phyloP scores from a whole-genome alignment of 345 rosid genomes.

The Nephelium lappaceum region DNA sequence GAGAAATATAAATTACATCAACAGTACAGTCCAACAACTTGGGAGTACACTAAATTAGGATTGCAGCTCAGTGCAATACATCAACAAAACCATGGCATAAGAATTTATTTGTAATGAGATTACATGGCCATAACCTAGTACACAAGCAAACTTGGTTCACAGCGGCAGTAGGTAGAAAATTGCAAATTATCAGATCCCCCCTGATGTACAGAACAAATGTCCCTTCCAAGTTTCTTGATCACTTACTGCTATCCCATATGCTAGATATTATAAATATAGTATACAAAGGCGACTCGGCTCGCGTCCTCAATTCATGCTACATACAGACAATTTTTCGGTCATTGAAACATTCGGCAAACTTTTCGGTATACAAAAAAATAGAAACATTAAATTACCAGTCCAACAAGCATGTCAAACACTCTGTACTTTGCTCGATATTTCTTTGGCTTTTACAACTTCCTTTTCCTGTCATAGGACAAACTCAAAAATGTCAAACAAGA shows the following conservation, averaged over 20 bases:
- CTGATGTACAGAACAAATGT: constrained; percentile 16
- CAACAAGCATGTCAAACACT: constrained; percentile 41
- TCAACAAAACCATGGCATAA: constrained; percentile 7
- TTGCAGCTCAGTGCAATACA: constrained; percentile 14
- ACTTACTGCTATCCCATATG: constrained; percentile 19
- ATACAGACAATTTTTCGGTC: neutral
- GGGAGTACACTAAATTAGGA: neutral
- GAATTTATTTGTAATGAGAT: constrained; percentile 18
- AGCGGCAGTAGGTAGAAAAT: constrained; percentile 20
- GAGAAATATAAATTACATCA: neutral
- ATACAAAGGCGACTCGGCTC: constrained; percentile 18
- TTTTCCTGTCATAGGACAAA: constrained; percentile 43
- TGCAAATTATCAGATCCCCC: constrained; percentile 20
- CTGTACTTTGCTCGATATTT: constrained; percentile 49
- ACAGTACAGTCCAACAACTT: constrained; percentile 13
- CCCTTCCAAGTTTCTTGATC: constrained; percentile 27
- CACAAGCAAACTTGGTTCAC: constrained; percentile 27
- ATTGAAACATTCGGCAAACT: neutral
- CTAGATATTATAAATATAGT: constrained; percentile 26
- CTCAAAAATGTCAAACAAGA: constrained; percentile 11
- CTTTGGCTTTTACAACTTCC: constrained; percentile 46
- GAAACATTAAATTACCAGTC: constrained; percentile 19
- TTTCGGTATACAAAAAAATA: neutral
- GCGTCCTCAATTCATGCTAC: constrained; percentile 23
- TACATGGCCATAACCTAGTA: constrained; percentile 29